These are phyloP conservation scores for Vaccinium darrowii DNA, from an alignment of 148 eudicot species.

Conservation along the genomic window DNA sequence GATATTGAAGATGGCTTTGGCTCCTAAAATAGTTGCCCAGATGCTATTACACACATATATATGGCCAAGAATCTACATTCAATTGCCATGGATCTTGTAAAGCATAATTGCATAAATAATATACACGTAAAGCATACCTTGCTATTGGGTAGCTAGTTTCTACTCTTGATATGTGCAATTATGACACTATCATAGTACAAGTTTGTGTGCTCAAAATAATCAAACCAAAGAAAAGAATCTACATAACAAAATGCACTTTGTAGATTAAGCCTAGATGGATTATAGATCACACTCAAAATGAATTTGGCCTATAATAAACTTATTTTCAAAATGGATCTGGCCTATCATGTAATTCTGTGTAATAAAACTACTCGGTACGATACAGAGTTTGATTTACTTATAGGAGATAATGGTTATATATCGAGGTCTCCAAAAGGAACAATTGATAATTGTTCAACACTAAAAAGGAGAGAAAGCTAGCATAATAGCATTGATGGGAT, in stretches of 20 bases:
- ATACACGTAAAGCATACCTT: background rate
- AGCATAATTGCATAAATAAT: background rate
- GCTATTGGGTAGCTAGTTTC: background rate
- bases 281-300: background rate
- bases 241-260: background rate
- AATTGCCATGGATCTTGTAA: background rate
- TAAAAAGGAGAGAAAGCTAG: background rate
- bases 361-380: background rate
- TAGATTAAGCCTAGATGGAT: background rate
- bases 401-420: background rate
- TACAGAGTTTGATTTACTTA: background rate
- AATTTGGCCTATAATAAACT: too few relatives aligned
- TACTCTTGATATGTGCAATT: background rate
- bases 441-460: background rate
- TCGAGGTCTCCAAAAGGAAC: background rate
- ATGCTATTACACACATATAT: too few relatives aligned
- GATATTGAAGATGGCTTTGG: too few relatives aligned
- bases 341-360: background rate
- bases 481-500: background rate
- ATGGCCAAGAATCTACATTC: conserved; percentile 8
- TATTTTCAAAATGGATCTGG: too few relatives aligned
- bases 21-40: too few relatives aligned
- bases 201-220: background rate
- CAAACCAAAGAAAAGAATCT: background rate
- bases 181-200: background rate